Conservation (phyloP, 2,329 filamentous ascomycete genomes). For the Ceratocystis cacaofunesta region DNA sequence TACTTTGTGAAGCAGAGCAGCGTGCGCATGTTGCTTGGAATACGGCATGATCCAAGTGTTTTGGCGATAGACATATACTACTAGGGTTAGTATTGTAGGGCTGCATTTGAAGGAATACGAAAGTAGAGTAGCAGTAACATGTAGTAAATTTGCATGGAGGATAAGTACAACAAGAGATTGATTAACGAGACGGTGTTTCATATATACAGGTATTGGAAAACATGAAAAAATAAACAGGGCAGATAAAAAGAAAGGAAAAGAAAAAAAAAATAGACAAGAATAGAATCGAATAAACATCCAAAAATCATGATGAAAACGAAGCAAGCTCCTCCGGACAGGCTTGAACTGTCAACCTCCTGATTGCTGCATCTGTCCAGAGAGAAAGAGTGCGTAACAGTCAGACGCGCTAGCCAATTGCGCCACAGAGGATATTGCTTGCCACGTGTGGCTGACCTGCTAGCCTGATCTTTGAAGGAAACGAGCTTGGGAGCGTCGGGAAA, state of each 20-base stretch:
- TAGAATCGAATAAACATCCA: neutral
- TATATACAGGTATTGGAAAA: neutral
- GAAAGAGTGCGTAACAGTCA: slow-evolving; percentile 33
- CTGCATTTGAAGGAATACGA: neutral
- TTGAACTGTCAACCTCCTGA: slow-evolving; percentile 7
- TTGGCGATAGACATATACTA: neutral
- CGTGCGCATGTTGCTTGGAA: neutral
- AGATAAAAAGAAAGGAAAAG: neutral
- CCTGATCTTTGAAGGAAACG: neutral
- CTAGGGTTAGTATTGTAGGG: neutral
- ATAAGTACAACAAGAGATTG: neutral
- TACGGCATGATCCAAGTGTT: neutral
- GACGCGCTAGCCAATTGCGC: slow-evolving; percentile 43
- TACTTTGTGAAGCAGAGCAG: neutral
- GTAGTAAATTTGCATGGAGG: neutral
- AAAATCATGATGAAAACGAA: neutral
- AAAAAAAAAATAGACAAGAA: neutral
- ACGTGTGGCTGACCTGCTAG: neutral
- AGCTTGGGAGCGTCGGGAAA: neutral
- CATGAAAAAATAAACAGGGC: neutral
- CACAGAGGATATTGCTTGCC: slow-evolving; percentile 23
- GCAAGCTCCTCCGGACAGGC: slow-evolving; percentile 2
- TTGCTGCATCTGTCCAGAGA: neutral
- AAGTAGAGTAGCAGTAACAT: neutral
- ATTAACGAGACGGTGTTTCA: too few relatives aligned